phyloP scores from a whole-genome alignment of 2,329 filamentous ascomycete species.

The Pseudogymnoascus sp. region DNA sequence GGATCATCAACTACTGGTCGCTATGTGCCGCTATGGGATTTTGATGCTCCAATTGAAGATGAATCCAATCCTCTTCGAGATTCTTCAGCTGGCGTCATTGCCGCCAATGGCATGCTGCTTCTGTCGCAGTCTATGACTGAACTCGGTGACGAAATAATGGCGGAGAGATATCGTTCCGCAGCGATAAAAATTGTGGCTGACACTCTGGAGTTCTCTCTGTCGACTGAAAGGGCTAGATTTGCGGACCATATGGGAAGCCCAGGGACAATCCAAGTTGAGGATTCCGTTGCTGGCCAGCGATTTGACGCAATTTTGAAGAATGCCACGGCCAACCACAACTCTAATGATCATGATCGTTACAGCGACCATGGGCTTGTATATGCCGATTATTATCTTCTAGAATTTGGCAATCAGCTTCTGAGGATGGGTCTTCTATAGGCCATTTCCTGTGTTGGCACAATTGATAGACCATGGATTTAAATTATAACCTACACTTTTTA shows the following conservation, averaged over 20 bases:
- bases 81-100: conserved; percentile 34
- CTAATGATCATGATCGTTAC: conserved; percentile 24
- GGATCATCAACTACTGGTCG: conserved; percentile 13
- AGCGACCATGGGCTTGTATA: conserved; percentile 39
- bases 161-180: conserved; percentile 17
- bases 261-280: conserved; percentile 10
- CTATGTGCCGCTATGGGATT: conserved; percentile 37
- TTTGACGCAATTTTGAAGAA: conserved; percentile 31
- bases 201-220: conserved; percentile 17
- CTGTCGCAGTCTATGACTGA: conserved; percentile 30
- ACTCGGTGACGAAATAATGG: neutral
- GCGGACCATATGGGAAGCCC: neutral
- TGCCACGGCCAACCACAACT: conserved; percentile 32
- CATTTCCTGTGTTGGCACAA: neutral
- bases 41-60: conserved; percentile 38
- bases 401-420: conserved; percentile 42
- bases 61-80: conserved; percentile 22
- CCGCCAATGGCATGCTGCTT: conserved; percentile 35
- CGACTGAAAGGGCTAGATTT: conserved; percentile 15
- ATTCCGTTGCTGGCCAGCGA: conserved; percentile 1
- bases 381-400: conserved; percentile 42
- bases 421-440: conserved; percentile 26
- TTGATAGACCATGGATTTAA: neutral
- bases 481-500: neutral
- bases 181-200: conserved; percentile 19